Evolutionary conservation across 2,329 filamentous ascomycete genomes (phyloP), one percentile per base, ranked within the genome.

Genomic region (Aspergillus arachidicola): DNA sequence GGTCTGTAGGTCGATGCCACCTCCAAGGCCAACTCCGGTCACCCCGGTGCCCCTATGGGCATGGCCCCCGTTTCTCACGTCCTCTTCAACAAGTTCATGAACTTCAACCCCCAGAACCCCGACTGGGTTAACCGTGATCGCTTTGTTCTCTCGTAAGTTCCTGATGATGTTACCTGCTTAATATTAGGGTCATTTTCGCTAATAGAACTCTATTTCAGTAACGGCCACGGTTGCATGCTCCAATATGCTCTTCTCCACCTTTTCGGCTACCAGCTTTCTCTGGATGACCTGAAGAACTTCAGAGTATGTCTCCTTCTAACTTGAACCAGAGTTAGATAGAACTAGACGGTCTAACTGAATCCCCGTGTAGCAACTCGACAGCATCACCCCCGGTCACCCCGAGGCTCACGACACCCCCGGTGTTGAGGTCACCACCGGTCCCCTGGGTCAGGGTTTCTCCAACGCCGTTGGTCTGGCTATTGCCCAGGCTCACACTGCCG

Each of bases 171-270:
- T n/a, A 38, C 45, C n/a, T 50, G 16, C 26, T 28, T n/a, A n/a
- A 16, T 26, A 1, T 50, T 30, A 58, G 56, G 51, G 59, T 16
- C 48, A 28, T 28, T 2, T 10, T 23, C 2, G 32, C 61, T 64
- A 60, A 67, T 65, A 67, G 64, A n/a, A 62, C 51, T 2, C 32
- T 65, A 57, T 32, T 30, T 54, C 74, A 97, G 94, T 66, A 99
- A 99, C 86, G 95, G 95, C 73, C 95, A 99, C 84, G 95, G 91
- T 74, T 99, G 95, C 88, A 97, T 99, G 94, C 92, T 99, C 66
- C 95, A 97, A 81, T 99, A 99, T 89, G 91, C 94, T 76, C 88
- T 99, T 72, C 91, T 99, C 75, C 95, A 99, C 86, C 87, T 99
- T 62, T 97, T 94, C 82, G 95, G 95, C 80, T 99, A 96, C 81